Evolutionary conservation across 148 eudicot species (phyloP).

Genomic region (Camellia granthamiana): DNA sequence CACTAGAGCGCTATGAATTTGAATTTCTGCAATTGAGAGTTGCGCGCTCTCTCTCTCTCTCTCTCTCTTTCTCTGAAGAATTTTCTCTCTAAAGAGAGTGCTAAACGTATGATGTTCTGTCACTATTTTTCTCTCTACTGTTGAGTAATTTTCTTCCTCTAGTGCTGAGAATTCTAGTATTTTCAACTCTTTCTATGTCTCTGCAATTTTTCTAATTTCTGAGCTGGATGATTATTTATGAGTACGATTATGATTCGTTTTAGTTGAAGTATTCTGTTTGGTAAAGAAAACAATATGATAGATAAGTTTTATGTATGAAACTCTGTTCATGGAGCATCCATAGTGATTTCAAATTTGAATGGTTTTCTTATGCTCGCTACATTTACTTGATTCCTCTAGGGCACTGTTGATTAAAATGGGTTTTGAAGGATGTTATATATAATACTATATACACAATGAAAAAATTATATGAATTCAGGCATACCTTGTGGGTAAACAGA

Average conservation of each 20-base stretch:
- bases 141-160: background rate
- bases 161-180: background rate
- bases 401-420: background rate
- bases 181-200: background rate
- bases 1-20: background rate
- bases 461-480: too few relatives aligned
- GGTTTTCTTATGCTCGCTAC: background rate
- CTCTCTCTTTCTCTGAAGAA: too few relatives aligned
- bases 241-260: too few relatives aligned
- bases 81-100: too few relatives aligned
- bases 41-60: too few relatives aligned
- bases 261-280: background rate
- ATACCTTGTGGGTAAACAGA: too few relatives aligned
- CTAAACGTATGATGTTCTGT: too few relatives aligned
- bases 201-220: background rate
- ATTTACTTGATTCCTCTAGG: background rate
- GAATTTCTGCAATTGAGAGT: too few relatives aligned
- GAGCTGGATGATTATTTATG: background rate
- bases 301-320: background rate
- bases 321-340: background rate
- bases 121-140: background rate
- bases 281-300: background rate
- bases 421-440: too few relatives aligned
- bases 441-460: too few relatives aligned
- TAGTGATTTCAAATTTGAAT: background rate